Conservation (phyloP, 2,329 filamentous ascomycete genomes). For the Ceratocystis diversiconidia region DNA sequence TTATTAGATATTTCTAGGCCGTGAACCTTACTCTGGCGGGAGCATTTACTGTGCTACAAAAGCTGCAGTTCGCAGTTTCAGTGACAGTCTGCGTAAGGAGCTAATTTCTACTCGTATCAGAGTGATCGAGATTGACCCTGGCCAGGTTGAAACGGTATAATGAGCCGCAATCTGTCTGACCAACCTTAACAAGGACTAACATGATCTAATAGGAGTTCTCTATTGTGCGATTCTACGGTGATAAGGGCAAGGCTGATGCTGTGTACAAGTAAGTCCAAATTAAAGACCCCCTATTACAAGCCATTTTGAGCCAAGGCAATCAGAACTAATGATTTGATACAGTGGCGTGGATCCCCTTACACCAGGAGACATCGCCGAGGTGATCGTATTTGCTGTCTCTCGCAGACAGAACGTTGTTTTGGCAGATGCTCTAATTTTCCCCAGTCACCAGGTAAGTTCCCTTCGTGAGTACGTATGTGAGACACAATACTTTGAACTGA, state of each 20-base stretch:
- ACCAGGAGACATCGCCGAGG: constrained; percentile 79
- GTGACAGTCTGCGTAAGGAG: constrained; percentile 69
- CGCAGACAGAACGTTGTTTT: constrained; percentile 81
- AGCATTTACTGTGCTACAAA: constrained; percentile 91
- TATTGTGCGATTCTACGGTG: constrained; percentile 73
- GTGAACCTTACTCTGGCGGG: constrained; percentile 72
- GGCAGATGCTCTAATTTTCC: constrained; percentile 75
- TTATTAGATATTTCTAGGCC: constrained; percentile 28
- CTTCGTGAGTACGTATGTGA: not conserved
- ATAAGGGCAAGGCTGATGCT: constrained; percentile 77
- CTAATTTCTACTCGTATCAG: constrained; percentile 66
- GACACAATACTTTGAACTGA: not conserved
- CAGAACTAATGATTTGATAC: constrained; percentile 11
- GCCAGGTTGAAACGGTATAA: constrained; percentile 73
- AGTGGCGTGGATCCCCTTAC: constrained; percentile 71
- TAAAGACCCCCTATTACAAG: not conserved
- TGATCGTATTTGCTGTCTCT: constrained; percentile 72
- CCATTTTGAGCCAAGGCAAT: constrained; percentile 9
- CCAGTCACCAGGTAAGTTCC: constrained; percentile 63
- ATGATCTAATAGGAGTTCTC: constrained; percentile 54
- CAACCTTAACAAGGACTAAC: constrained; percentile 10
- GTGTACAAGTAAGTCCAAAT: constrained; percentile 60
- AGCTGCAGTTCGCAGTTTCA: constrained; percentile 73
- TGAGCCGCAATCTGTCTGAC: not conserved
- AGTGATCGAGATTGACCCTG: constrained; percentile 79